These are phyloP conservation scores for Parachaetomium inaequale DNA, from an alignment of 495 filamentous ascomycete species.

Conservation along the genomic window DNA sequence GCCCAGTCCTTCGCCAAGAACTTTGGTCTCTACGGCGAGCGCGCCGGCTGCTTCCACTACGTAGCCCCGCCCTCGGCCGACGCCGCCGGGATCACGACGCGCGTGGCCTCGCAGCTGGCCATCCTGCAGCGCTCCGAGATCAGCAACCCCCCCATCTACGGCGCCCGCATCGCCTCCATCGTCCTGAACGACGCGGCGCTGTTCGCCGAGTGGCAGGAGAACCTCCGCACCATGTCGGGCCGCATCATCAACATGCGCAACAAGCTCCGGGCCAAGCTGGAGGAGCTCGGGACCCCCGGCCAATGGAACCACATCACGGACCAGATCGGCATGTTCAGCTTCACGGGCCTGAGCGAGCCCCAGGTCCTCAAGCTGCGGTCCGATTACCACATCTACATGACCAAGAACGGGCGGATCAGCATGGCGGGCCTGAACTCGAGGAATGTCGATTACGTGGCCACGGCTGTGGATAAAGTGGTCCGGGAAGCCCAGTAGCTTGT, in stretches of 20 bases:
- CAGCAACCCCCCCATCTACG: constrained; percentile 92
- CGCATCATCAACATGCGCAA: constrained; percentile 87
- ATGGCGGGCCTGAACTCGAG: constrained; percentile 92
- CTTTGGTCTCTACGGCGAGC: constrained; percentile 96
- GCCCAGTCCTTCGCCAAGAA: constrained; percentile 99
- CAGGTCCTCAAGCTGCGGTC: constrained; percentile 80
- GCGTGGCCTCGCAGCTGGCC: constrained; percentile 82
- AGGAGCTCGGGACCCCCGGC: constrained; percentile 78
- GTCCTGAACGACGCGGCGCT: constrained; percentile 78
- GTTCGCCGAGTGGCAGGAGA: constrained; percentile 92
- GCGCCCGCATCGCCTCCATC: constrained; percentile 77
- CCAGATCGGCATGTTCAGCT: constrained; percentile 99
- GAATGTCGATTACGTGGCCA: constrained; percentile 90
- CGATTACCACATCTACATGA: constrained; percentile 93
- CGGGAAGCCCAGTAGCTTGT: constrained; percentile 48
- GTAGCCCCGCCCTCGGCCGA: constrained; percentile 70
- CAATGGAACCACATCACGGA: constrained; percentile 95
- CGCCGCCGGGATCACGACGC: constrained; percentile 56
- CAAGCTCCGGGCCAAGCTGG: constrained; percentile 68
- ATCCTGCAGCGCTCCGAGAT: constrained; percentile 97
- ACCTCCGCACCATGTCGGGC: constrained; percentile 89
- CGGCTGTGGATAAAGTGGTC: constrained; percentile 82
- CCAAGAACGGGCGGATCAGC: constrained; percentile 95
- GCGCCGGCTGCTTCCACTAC: constrained; percentile 94
- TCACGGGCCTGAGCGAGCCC: constrained; percentile 80